Evolutionary conservation across 2,329 filamentous ascomycete species (phyloP).

Genomic region (Colletotrichum gigasporum): DNA sequence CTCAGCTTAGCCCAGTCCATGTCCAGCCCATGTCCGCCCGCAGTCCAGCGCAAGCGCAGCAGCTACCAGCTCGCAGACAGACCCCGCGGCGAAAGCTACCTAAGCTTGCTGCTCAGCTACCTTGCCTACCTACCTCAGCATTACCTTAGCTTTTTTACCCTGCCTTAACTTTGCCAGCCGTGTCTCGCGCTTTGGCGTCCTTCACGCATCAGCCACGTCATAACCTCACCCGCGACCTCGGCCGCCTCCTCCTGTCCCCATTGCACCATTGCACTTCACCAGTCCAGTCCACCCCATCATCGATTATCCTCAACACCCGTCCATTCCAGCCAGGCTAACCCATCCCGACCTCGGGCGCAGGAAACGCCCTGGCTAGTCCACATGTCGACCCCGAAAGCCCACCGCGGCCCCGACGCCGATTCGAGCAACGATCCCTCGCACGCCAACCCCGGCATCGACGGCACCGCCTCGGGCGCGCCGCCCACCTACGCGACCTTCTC

Average conservation of each 20-base stretch:
- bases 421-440: slow-evolving; percentile 41
- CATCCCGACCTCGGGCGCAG: slow-evolving; percentile 35
- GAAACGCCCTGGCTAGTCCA: slow-evolving; percentile 63
- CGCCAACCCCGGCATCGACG: slow-evolving; percentile 44
- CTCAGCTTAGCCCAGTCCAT: neutral
- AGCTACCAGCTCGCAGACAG: neutral
- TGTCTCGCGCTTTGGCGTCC: slow-evolving; percentile 15
- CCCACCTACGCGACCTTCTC: slow-evolving; percentile 93
- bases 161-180: neutral
- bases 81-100: neutral
- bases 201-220: slow-evolving; percentile 29
- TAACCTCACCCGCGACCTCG: neutral
- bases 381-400: slow-evolving; percentile 57
- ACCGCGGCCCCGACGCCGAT: slow-evolving; percentile 45
- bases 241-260: neutral
- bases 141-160: neutral
- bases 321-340: slow-evolving; percentile 33
- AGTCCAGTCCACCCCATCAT: neutral
- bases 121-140: neutral
- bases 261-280: neutral
- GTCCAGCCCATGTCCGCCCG: too few species aligned
- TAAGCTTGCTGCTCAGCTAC: neutral
- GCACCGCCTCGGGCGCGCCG: slow-evolving; percentile 52
- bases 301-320: neutral
- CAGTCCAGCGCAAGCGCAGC: too few species aligned